phyloP scores from a whole-genome alignment of 371 early-diverging fungal genomes.

The Coemansia linderi region DNA sequence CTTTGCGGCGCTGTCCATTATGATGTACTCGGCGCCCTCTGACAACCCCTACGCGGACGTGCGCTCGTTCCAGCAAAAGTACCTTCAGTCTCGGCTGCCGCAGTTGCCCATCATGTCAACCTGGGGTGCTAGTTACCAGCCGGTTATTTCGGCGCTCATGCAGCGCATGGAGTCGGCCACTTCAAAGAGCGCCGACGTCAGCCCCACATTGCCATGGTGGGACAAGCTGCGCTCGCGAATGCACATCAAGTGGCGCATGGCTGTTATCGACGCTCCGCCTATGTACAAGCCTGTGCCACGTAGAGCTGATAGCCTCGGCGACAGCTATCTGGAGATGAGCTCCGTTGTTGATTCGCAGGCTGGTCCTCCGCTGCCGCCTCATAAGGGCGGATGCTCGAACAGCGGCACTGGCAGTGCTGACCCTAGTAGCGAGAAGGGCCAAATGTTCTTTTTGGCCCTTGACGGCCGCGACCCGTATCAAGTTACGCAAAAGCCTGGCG shows the following conservation, averaged over 20 bases:
- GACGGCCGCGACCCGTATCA: slow-evolving; percentile 56
- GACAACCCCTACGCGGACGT: slow-evolving; percentile 1
- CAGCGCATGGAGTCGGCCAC: slow-evolving; percentile 54
- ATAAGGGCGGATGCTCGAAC: background rate
- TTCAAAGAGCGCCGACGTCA: slow-evolving; percentile 53
- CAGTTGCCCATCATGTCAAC: slow-evolving; percentile 48
- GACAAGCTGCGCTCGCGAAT: slow-evolving; percentile 55
- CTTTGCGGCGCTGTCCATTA: slow-evolving; percentile 38
- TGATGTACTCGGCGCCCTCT: slow-evolving; percentile 44
- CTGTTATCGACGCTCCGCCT: slow-evolving; percentile 43
- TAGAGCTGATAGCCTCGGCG: background rate
- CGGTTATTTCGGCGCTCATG: slow-evolving; percentile 54
- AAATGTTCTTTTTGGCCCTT: slow-evolving; percentile 53
- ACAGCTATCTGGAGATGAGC: slow-evolving; percentile 6
- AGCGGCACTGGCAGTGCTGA: background rate
- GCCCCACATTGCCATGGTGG: slow-evolving; percentile 57
- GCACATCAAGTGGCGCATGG: slow-evolving; percentile 47
- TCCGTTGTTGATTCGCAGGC: background rate
- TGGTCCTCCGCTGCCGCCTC: background rate
- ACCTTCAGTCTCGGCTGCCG: slow-evolving; percentile 24
- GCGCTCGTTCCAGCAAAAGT: slow-evolving; percentile 21
- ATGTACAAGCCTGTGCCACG: background rate
- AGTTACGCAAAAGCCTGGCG: slow-evolving; percentile 44
- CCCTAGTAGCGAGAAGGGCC: slow-evolving; percentile 36
- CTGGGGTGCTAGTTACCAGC: slow-evolving; percentile 56